Percentiles rank a stretch among this genome's conserved stretches.
Conservation (phyloP, 1,284 basidiomycete genomes). For the Tilletia caries region DNA sequence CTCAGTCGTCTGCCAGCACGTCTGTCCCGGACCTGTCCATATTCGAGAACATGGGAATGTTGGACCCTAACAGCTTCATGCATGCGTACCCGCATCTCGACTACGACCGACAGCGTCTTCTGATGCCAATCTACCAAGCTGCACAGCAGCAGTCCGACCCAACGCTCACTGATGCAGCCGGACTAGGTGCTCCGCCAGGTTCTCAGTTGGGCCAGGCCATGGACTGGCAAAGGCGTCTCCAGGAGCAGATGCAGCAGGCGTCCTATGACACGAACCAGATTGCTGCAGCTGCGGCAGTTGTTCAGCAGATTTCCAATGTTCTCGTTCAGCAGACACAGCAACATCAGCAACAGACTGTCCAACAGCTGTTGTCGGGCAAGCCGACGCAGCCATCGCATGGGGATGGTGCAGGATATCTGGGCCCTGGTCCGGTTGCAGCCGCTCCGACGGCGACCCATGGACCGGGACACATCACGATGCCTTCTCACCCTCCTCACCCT, state of each 20-base stretch:
- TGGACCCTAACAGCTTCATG: neutral
- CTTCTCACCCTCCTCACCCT: neutral
- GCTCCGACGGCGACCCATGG: neutral
- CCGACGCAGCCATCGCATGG: neutral
- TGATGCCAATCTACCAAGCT: neutral
- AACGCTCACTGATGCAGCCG: neutral
- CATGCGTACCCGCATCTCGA: neutral
- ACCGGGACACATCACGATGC: neutral
- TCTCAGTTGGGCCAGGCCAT: neutral
- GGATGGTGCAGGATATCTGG: too few species aligned
- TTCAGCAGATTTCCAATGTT: constrained; percentile 1
- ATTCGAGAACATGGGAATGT: neutral
- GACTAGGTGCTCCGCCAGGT: neutral
- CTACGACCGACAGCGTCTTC: neutral
- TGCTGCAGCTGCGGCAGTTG: neutral
- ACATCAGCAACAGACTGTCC: neutral
- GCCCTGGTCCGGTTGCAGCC: too few species aligned
- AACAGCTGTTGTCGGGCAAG: neutral
- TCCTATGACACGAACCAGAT: neutral
- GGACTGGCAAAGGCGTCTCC: constrained; percentile 6
- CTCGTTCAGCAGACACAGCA: constrained; percentile 1
- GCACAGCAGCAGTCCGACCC: neutral
- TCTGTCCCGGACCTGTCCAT: neutral
- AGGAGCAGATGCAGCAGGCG: constrained; percentile 5
- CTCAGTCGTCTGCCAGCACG: too few species aligned